These are phyloP conservation scores for Hypoxylon crocopeplum DNA, from an alignment of 495 filamentous ascomycete species.

Conservation along the genomic window DNA sequence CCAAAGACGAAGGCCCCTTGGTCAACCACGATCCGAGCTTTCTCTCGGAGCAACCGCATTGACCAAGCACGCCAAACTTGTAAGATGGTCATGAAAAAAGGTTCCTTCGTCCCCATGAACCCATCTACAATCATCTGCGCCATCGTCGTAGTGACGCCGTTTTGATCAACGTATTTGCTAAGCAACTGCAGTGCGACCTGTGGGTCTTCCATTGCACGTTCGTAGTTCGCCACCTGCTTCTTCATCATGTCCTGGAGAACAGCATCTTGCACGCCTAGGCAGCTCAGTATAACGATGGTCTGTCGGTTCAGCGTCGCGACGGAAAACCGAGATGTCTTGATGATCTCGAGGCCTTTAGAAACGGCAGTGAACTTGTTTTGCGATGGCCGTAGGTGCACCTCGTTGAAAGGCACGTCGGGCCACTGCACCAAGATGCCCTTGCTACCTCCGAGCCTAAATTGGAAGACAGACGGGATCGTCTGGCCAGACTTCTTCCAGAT, in stretches of 20 bases:
- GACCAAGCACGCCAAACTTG: constrained; percentile 83
- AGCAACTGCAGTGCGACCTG: constrained; percentile 69
- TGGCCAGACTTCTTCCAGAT: constrained; percentile 54
- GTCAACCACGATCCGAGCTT: constrained; percentile 83
- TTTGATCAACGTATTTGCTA: constrained; percentile 80
- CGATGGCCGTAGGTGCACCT: constrained; percentile 79
- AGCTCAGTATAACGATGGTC: constrained; percentile 81
- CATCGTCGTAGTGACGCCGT: constrained; percentile 76
- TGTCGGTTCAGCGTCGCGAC: constrained; percentile 86
- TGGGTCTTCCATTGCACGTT: constrained; percentile 70
- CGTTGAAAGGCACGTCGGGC: constrained; percentile 61
- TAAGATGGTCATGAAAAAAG: constrained; percentile 79
- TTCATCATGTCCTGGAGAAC: constrained; percentile 73
- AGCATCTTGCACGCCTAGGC: constrained; percentile 71
- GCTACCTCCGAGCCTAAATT: constrained; percentile 89
- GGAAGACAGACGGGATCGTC: constrained; percentile 77
- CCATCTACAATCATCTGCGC: constrained; percentile 78
- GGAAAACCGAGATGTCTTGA: constrained; percentile 76
- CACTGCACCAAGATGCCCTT: constrained; percentile 87
- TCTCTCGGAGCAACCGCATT: constrained; percentile 86
- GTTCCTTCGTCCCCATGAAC: constrained; percentile 78
- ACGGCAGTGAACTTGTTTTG: constrained; percentile 85
- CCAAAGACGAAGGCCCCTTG: constrained; percentile 89
- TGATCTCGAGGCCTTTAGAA: constrained; percentile 80
- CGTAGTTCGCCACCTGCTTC: constrained; percentile 67